phyloP scores from a whole-genome alignment of 2,329 filamentous ascomycete genomes.

The Colletotrichum sp. region DNA sequence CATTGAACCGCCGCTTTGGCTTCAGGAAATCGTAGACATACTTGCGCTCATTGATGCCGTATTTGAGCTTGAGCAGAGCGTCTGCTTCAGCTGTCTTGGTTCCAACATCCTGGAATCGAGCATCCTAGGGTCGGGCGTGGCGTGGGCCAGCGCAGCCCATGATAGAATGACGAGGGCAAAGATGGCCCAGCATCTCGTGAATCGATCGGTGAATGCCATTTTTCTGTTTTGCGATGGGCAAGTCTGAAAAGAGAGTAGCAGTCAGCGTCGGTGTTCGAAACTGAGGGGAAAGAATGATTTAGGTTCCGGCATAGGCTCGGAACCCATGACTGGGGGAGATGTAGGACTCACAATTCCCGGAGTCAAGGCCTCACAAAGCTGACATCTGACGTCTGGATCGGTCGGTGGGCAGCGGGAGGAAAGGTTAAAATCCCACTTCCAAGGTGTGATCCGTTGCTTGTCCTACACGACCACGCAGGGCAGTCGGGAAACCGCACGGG shows the following conservation, averaged over 20 bases:
- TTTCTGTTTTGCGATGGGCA: background rate
- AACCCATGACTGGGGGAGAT: background rate
- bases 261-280: background rate
- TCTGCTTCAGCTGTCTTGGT: conserved; percentile 23
- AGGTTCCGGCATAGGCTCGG: background rate
- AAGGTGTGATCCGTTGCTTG: background rate
- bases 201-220: conserved; percentile 27
- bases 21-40: conserved; percentile 25
- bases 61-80: conserved; percentile 41
- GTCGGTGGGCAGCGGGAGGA: background rate
- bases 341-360: background rate
- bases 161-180: conserved; percentile 28
- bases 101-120: background rate
- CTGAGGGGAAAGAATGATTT: background rate
- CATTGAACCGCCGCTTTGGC: background rate
- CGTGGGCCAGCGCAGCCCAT: conserved; percentile 25
- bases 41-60: conserved; percentile 35
- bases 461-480: conserved; percentile 3
- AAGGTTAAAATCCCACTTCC: conserved; percentile 6
- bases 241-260: background rate
- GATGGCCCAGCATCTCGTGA: conserved; percentile 23
- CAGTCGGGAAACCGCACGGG: background rate
- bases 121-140: background rate
- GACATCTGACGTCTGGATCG: conserved; percentile 17
- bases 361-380: conserved; percentile 6